Conservation (phyloP, 2,329 filamentous ascomycete species). For the Cercospora berteroae region DNA sequence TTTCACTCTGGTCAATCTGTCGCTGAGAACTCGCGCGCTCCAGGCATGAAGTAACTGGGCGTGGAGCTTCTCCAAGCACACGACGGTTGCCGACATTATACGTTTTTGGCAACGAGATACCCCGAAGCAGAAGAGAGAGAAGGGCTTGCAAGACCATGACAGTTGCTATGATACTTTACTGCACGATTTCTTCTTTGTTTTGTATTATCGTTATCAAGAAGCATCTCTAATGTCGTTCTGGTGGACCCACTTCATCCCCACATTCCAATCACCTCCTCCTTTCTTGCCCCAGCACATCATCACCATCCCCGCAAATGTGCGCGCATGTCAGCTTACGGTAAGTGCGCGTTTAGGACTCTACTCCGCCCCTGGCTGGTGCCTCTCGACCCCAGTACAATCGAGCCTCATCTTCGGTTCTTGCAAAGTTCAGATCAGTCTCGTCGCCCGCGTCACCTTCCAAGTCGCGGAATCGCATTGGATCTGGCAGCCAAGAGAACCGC, state of each 20-base stretch:
- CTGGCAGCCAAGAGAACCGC: background rate
- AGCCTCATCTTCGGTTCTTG: slow-evolving; percentile 1
- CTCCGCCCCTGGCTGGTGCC: background rate
- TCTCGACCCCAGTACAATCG: background rate
- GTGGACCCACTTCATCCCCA: slow-evolving; percentile 1
- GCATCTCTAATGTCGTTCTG: background rate
- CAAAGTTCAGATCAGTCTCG: slow-evolving; percentile 12
- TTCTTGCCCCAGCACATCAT: slow-evolving; percentile 3
- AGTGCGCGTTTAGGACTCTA: slow-evolving; percentile 15
- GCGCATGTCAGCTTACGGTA: slow-evolving; percentile 33
- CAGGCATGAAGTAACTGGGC: slow-evolving; percentile 19
- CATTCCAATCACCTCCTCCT: slow-evolving; percentile 1
- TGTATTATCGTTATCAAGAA: background rate
- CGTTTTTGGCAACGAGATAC: background rate
- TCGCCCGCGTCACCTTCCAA: background rate
- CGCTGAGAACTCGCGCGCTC: slow-evolving; percentile 21
- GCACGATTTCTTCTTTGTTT: background rate
- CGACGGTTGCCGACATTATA: background rate
- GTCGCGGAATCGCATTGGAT: background rate
- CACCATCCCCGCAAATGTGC: background rate
- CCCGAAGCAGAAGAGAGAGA: background rate
- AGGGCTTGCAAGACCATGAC: background rate
- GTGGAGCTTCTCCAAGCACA: slow-evolving; percentile 10
- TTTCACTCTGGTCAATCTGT: slow-evolving; percentile 6
- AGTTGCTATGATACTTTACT: background rate